These are phyloP conservation scores for Spathaspora girioi DNA, from an alignment of 805 yeast genomes.

Conservation along the genomic window DNA sequence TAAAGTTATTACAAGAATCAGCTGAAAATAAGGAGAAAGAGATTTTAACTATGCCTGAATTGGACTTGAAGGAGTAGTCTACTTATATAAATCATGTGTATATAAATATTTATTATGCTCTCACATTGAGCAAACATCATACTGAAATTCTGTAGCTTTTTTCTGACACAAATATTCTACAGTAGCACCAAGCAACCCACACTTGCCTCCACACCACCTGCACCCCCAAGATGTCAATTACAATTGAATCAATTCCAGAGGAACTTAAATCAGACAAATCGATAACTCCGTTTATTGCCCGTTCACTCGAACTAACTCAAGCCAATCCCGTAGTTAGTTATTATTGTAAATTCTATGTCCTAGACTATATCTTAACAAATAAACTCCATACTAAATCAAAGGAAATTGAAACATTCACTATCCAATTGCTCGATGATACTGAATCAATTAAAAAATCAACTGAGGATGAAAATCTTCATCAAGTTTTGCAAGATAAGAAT, in stretches of 20 bases:
- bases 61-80: slow-evolving; percentile 9
- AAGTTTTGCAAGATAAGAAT: slow-evolving; percentile 56
- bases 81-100: no score
- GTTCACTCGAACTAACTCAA: slow-evolving; percentile 54
- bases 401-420: slow-evolving; percentile 58
- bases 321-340: slow-evolving; percentile 70
- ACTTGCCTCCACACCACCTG: not conserved
- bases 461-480: slow-evolving; percentile 37
- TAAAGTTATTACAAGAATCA: slow-evolving; percentile 64
- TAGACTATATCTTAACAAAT: slow-evolving; percentile 62
- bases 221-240: not conserved
- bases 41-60: slow-evolving; percentile 81
- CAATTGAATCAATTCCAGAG: slow-evolving; percentile 20
- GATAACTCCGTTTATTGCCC: slow-evolving; percentile 45
- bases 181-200: not conserved
- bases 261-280: slow-evolving; percentile 24
- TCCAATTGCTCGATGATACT: slow-evolving; percentile 62
- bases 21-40: slow-evolving; percentile 70
- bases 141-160: not conserved
- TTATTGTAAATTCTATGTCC: slow-evolving; percentile 65
- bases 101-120: no score
- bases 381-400: slow-evolving; percentile 55
- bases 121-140: no score
- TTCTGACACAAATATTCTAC: not conserved
- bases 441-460: slow-evolving; percentile 52